Percentiles rank a stretch among this genome's conserved stretches.
Evolutionary conservation across 257 asterid species (phyloP).

Genomic region (Solanum lignicaule): DNA sequence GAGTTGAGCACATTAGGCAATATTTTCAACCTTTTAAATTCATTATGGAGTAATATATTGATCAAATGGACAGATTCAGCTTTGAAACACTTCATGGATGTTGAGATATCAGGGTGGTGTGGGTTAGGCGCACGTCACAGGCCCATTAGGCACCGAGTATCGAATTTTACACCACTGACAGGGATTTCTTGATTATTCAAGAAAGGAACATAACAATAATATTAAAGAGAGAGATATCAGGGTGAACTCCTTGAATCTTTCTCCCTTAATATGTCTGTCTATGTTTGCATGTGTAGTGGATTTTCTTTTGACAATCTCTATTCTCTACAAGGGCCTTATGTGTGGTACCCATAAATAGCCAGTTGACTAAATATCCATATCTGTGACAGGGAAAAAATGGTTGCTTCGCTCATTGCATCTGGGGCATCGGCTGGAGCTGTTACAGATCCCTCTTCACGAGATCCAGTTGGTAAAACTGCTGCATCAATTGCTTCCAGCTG

Average conservation of each 20-base stretch:
- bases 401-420: slow-evolving; percentile 86
- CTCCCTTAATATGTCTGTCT: not conserved
- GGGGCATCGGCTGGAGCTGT: slow-evolving; percentile 95
- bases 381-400: slow-evolving; percentile 81
- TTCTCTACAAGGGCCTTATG: not conserved
- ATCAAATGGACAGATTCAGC: not conserved
- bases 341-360: not conserved
- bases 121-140: not conserved
- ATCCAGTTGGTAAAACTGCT: slow-evolving; percentile 75
- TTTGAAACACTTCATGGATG: not conserved
- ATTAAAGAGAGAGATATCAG: not conserved
- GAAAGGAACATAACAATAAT: not conserved
- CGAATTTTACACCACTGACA: not conserved
- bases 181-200: not conserved
- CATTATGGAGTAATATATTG: not conserved
- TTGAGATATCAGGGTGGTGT: not conserved
- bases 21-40: not conserved
- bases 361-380: not conserved
- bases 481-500: slow-evolving; percentile 63
- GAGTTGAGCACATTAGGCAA: not conserved
- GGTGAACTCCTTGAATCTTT: not conserved
- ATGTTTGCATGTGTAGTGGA: not conserved
- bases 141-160: not conserved
- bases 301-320: not conserved
- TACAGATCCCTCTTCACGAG: slow-evolving; percentile 75